A percentile compares a stretch with the other conserved stretches of the same genome.
Evolutionary conservation across 1,139 yeast species (phyloP).

Genomic region (Pichia cactophila): DNA sequence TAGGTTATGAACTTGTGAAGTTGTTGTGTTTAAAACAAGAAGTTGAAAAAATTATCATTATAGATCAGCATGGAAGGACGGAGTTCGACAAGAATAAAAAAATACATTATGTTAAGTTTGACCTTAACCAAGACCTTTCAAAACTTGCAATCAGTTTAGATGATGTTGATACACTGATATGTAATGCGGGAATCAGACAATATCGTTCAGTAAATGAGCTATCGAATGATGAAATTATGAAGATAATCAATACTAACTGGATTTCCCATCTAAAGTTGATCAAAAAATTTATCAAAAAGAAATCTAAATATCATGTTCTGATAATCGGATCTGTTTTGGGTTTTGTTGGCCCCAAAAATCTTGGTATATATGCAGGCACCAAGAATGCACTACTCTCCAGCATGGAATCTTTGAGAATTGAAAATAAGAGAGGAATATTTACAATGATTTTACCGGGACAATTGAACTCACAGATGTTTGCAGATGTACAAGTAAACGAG

Average conservation of each 20-base stretch:
- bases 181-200: slow-evolving; percentile 71
- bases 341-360: slow-evolving; percentile 57
- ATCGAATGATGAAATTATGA: slow-evolving; percentile 28
- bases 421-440: slow-evolving; percentile 28
- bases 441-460: slow-evolving; percentile 60
- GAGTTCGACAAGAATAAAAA: not conserved
- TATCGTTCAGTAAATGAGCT: slow-evolving; percentile 36
- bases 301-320: slow-evolving; percentile 43
- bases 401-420: slow-evolving; percentile 53
- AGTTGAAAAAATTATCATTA: slow-evolving; percentile 10
- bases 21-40: slow-evolving; percentile 1
- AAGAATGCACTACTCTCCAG: slow-evolving; percentile 56
- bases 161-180: slow-evolving; percentile 47
- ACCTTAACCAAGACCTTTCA: slow-evolving; percentile 10
- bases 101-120: slow-evolving; percentile 14
- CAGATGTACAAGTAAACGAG: slow-evolving; percentile 51
- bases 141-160: slow-evolving; percentile 18
- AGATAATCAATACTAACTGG: slow-evolving; percentile 47
- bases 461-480: slow-evolving; percentile 53
- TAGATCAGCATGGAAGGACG: slow-evolving; percentile 10
- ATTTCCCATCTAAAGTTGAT: slow-evolving; percentile 49
- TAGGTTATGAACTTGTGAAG: slow-evolving; percentile 24
- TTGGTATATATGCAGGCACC: slow-evolving; percentile 58
- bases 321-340: slow-evolving; percentile 68
- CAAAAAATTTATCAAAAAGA: slow-evolving; percentile 31